Base-by-base conservation (phyloP, 2,329 filamentous ascomycete genomes). In the Cephalotrichum gorgonifer region DNA sequence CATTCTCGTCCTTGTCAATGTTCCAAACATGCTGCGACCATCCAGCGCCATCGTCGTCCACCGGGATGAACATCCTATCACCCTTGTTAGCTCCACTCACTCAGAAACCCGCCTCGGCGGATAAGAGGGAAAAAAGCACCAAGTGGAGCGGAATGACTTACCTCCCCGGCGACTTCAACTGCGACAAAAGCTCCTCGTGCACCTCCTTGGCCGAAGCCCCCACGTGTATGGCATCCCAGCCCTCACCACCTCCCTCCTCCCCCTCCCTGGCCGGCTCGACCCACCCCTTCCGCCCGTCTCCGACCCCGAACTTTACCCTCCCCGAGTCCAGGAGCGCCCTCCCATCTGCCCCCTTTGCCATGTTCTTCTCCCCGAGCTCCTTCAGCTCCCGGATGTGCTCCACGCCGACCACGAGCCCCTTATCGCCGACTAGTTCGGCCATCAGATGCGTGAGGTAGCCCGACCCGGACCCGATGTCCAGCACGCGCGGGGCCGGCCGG, bases 201-300 rank as follows among this genome's bases (percentile, higher is more conserved):
- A 95, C 67, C 59, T 81, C 76, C 23, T 69, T 76, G 0, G 91
- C 91, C 7, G 88, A 86, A 1, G 93, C 93, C 0, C 93, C 93
- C 3, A 97, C 93, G 62, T 97, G 93, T 52, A 98, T 97, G 2
- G 86, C 90, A 73, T 97, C 88, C 74, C 91, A 98, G 0, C 81
- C 75, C 27, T 64, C 67, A 53, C 68, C 73, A 12, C 71, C 67
- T 49, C 72, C 72, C 6, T 71, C 73, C 42, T 65, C 64, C 2
- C 68, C 78, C 58, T 58, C 67, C 50, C 66, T 58, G 1, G 60
- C 53, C 11, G 59, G 56, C 56, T 74, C 76, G 2, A 72, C 59
- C 75, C 77, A 84, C 1, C 85, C 85, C 53, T 77, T 73, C 5
- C 86, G 66, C 2, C 85, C 86, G 67, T 96, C 90, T 0, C 81